Base-by-base conservation (phyloP, 1,139 yeast species). In the Pichia sp. region DNA sequence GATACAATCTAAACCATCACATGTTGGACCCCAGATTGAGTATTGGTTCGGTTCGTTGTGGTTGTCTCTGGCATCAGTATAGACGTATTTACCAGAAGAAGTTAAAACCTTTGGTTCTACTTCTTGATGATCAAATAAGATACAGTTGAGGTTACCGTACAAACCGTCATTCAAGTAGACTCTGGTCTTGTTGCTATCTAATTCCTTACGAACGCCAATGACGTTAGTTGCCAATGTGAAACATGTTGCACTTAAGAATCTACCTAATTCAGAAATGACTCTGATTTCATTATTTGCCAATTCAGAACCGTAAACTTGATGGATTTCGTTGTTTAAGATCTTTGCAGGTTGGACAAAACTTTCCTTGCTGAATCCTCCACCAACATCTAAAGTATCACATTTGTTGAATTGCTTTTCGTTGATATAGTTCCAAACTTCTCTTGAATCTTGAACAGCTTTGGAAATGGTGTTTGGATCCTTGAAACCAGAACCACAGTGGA, bases 21-120 rank as follows among this genome's bases (percentile, higher is more conserved):
- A 93, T 20, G 98, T 93, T 42, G 98, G 99, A 9, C 99, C 99
- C 98, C 98, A 93, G 51, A 93, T 76, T 19, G 96, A 83, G 62
- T 73, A 88, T 58, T 66, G 68, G 34, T 54, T 53, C 9, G 46
- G 41, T 27, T 38, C 40, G 7, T 9, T 7, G 4, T 4, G 3
- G 9, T 8, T 21, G 22, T 27, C 17, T 12, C 11, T 18, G 12
- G 35, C 10, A n/a, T 40, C 14, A 4, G 38, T 21, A 12, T 15
- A 48, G 11, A 71, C 70, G 62, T 76, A 81, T 45, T 71, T 61
- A 39, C 75, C 73, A 38, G 71, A 66, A 56, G 81, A 82, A 42
- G 79, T 73, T 54, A 91, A 72, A 12, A 86, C 84, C 55, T 72
- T 71, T 12, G 96, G 85, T 32, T 67, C 65, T 31, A 96, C 96